Evolutionary conservation across 2,329 filamentous ascomycete genomes (phyloP).

Genomic region (Fusarium chaquense): DNA sequence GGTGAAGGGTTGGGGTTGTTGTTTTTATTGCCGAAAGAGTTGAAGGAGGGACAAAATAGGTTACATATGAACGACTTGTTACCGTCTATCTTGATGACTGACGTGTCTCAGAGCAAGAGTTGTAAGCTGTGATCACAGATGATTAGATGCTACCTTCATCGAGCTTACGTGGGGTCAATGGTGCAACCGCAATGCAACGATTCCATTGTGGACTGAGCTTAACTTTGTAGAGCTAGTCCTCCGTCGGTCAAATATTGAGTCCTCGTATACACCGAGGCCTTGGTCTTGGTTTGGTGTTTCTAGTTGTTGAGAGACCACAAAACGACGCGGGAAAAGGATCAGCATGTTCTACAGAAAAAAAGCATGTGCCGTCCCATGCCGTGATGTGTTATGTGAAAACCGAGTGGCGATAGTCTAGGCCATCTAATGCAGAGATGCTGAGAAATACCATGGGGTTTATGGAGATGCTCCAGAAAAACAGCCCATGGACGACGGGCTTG

Average conservation of each 20-base stretch:
- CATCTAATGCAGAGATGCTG: conserved; percentile 2
- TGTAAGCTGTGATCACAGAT: conserved; percentile 17
- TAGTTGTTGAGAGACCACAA: conserved; percentile 1
- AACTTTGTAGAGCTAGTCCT: conserved; percentile 21
- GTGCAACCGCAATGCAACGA: background rate
- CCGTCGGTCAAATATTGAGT: background rate
- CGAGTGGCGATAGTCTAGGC: conserved; percentile 25
- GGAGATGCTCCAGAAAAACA: conserved; percentile 7
- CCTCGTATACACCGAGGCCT: conserved; percentile 3
- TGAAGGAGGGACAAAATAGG: conserved; percentile 3
- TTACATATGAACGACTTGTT: conserved; percentile 2
- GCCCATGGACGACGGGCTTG: background rate
- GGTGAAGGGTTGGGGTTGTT: conserved; percentile 23
- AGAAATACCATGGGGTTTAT: conserved; percentile 30
- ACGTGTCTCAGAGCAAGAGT: conserved; percentile 19
- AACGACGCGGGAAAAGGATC: conserved; percentile 16
- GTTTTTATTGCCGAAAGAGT: background rate
- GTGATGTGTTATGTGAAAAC: conserved; percentile 19
- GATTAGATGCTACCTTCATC: conserved; percentile 20
- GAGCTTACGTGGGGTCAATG: conserved; percentile 30
- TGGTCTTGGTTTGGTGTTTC: conserved; percentile 25
- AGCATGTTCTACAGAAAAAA: conserved; percentile 7
- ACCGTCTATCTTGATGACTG: conserved; percentile 7
- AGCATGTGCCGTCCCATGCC: conserved; percentile 4
- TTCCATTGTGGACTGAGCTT: conserved; percentile 5